Evolutionary conservation across 2,329 filamentous ascomycete species (phyloP), one percentile per base, ranked within the genome.

Genomic region (Colletotrichum liaoningense): DNA sequence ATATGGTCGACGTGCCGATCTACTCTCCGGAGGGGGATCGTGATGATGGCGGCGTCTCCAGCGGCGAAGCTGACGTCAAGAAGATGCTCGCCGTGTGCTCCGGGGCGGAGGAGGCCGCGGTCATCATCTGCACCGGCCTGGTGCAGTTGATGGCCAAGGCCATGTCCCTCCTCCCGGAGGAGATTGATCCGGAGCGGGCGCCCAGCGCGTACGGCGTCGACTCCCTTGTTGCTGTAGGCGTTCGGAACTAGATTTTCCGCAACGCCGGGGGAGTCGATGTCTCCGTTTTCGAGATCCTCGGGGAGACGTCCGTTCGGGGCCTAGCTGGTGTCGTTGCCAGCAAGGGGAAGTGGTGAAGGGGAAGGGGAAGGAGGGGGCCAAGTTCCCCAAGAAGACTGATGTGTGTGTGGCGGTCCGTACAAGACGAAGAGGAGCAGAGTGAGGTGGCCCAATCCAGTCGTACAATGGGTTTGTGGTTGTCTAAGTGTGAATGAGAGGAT

Each of bases 141-240:
- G 77, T 81, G 12, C 73, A 76, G 54, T 83, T 87, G 82, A 79
- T 87, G 24, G 81, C 84, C 67, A 83, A 84, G 77, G 81, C 83
- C 46, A 86, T 86, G 82, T 86, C 82, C 69, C 83, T 87, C 80
- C 77, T 83, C 3, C 79, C 81, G 0, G 83, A 83, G 59, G 85
- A 87, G 62, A 82, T 88, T n/a, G 84, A 88, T 73, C 77, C 79
- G 46, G 78, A 78, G 38, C 82, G 81, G 68, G 78, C 84, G 1
- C 82, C 84, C 4, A 83, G 80, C 38, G 84, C 83, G 4, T 89
- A 88, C 71, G 88, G 87, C 0, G 84, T 89, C 7, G 88, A 89
- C 78, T 88, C 86, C 0, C 81, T 89, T 8, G 85, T 88, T 5
- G 87, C 87, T 1, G 85, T 89, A n/a, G 69, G 72, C 38, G 68